Evolutionary conservation across 495 filamentous ascomycete genomes (phyloP).

Genomic region (Xylaria cubensis): DNA sequence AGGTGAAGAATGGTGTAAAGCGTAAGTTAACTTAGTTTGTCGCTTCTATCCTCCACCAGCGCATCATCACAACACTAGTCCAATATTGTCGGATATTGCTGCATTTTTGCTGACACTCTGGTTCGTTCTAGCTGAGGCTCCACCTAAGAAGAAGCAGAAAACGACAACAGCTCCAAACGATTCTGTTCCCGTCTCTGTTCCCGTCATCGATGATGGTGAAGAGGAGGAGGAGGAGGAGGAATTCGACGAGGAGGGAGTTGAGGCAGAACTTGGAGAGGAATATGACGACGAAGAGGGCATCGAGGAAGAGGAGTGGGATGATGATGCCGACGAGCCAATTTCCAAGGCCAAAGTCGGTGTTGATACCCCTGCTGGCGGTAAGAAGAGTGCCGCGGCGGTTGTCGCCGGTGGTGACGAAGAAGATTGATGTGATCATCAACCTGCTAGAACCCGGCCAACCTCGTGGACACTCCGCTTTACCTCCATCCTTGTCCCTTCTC

Average conservation of each 20-base stretch:
- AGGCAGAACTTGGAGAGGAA: constrained; percentile 43
- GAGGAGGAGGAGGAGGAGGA: constrained; percentile 39
- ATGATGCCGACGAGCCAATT: constrained; percentile 42
- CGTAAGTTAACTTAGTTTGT: constrained; percentile 31
- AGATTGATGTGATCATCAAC: constrained; percentile 34
- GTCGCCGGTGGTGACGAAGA: constrained; percentile 44
- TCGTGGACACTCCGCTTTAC: not conserved
- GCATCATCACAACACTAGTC: not conserved
- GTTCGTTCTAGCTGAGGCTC: constrained; percentile 43
- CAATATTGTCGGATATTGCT: not conserved
- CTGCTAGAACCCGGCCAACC: not conserved
- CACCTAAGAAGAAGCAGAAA: constrained; percentile 58
- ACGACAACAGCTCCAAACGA: constrained; percentile 40
- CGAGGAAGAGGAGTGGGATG: constrained; percentile 39
- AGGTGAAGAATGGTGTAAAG: constrained; percentile 40
- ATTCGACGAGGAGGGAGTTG: constrained; percentile 46
- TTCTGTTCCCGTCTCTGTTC: constrained; percentile 36
- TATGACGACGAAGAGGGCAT: constrained; percentile 48
- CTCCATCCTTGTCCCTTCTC: not conserved
- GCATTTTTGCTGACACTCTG: constrained; percentile 27
- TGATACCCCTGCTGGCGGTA: constrained; percentile 41
- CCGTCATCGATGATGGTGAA: constrained; percentile 39
- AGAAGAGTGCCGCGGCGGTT: constrained; percentile 40
- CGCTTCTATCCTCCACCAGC: not conserved
- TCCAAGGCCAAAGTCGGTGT: constrained; percentile 37